A percentile compares a stretch with the other conserved stretches of the same genome.
These are phyloP conservation scores for Scutellaria barbata DNA, from an alignment of 257 asterid species.

Conservation along the genomic window DNA sequence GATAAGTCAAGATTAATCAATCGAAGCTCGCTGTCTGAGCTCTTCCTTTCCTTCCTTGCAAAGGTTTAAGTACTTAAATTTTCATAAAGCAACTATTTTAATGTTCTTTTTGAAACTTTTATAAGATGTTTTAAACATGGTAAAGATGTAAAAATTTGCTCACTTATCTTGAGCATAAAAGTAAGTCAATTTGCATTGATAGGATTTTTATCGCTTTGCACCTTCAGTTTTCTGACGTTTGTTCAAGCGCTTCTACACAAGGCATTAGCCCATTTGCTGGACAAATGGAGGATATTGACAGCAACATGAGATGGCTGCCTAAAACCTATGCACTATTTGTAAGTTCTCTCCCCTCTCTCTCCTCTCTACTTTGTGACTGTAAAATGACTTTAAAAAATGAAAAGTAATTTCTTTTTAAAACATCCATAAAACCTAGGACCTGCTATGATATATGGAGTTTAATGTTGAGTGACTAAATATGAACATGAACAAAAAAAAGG, in stretches of 20 bases:
- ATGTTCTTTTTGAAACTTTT: neutral
- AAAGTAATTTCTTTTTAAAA: too few species aligned
- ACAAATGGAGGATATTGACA: slow-evolving; percentile 73
- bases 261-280: slow-evolving; percentile 71
- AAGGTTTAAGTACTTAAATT: slow-evolving; percentile 49
- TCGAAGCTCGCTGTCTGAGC: slow-evolving; percentile 69
- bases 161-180: slow-evolving; percentile 11
- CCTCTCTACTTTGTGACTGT: neutral
- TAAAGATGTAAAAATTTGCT: slow-evolving; percentile 24
- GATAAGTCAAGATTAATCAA: slow-evolving; percentile 64
- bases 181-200: slow-evolving; percentile 37
- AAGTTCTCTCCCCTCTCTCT: slow-evolving; percentile 49
- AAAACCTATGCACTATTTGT: slow-evolving; percentile 81
- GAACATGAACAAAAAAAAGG: too few species aligned
- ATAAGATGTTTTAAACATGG: neutral
- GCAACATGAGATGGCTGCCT: slow-evolving; percentile 96
- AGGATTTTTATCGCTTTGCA: slow-evolving; percentile 37
- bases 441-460: too few species aligned
- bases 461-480: too few species aligned
- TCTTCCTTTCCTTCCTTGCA: slow-evolving; percentile 74
- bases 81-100: neutral
- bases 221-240: slow-evolving; percentile 74
- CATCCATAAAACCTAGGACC: too few species aligned
- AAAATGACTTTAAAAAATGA: too few species aligned
- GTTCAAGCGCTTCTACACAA: slow-evolving; percentile 66